Base-by-base conservation (phyloP, 2,329 filamentous ascomycete genomes). In the Sporothrix euskadiensis region DNA sequence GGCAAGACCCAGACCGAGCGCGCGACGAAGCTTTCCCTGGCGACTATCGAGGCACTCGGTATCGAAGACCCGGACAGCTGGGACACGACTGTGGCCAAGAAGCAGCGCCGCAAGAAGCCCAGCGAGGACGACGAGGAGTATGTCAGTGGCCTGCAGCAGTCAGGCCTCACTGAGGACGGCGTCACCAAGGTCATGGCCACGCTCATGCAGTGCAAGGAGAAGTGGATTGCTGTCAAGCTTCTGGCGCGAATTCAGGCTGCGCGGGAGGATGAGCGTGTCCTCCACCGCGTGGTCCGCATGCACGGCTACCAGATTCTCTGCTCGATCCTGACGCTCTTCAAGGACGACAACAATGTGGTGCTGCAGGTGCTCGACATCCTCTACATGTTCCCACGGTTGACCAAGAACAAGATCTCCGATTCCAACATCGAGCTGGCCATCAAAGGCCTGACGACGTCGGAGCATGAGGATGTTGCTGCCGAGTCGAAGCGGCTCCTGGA, bases 191-290 rank as follows among this genome's bases (percentile, higher is more conserved):
- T 98, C 81, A 97, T 98, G 94, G 94, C 95, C 32, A 92, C 94
- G 0, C 89, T 99, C 74, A 94, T 97, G 90, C 95, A 98, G 81
- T 97, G 94, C 86, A 97, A 97, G 83, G 96, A 99, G 86, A 98
- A 98, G 83, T 99, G 96, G 96, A 98, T 99, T 81, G 94, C 93
- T 2, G 94, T 98, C 83, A 98, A 98, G 83, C 85, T 99, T 73
- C 88, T 99, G 74, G 88, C 91, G 77, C 94, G 96, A 71, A 94
- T 99, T 75, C 93, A 97, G 82, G 88, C 89, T 56, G 94, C 92
- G 80, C 22, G 74, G 14, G 89, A 95, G 68, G 94, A 98, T 77
- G 94, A 97, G 79, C 90, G 90, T 76, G 93, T 98, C 73, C 90
- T 93, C 75, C 93, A 96, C 81, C 90, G 92, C 71, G 94, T 98